phyloP scores from a whole-genome alignment of 192 early-diverging fungal species.

The Jimgerdemannia lactiflua region DNA sequence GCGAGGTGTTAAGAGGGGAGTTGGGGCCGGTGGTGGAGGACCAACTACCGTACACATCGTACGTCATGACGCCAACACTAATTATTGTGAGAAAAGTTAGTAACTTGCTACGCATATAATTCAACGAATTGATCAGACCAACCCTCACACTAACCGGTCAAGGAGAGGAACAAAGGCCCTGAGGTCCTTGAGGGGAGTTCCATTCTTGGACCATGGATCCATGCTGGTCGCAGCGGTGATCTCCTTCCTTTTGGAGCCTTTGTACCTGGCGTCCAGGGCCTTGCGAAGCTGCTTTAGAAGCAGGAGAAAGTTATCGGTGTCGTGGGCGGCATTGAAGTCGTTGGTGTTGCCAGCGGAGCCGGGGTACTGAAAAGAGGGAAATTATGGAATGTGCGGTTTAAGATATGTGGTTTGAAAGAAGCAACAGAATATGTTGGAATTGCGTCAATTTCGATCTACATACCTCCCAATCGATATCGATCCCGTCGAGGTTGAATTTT shows the following conservation, averaged over 20 bases:
- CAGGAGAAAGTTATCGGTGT: constrained; percentile 50
- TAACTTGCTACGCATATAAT: too few species aligned
- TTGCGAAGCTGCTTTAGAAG: constrained; percentile 55
- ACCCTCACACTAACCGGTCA: constrained; percentile 32
- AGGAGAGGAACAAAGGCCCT: constrained; percentile 47
- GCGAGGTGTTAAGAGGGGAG: constrained; percentile 41
- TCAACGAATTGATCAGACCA: too few species aligned
- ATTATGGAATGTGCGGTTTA: not conserved
- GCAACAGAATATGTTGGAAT: too few species aligned
- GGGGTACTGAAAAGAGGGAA: constrained; percentile 12
- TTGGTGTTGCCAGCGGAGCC: constrained; percentile 53
- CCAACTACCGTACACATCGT: constrained; percentile 66
- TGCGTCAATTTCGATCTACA: constrained; percentile 6
- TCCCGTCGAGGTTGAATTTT: constrained; percentile 56
- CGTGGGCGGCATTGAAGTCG: constrained; percentile 36
- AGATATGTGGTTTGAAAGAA: too few species aligned
- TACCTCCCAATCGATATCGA: constrained; percentile 68
- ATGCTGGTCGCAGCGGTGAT: constrained; percentile 62
- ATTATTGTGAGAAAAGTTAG: constrained; percentile 28
- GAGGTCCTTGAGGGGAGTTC: constrained; percentile 43
- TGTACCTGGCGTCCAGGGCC: constrained; percentile 40
- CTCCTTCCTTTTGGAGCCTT: constrained; percentile 36
- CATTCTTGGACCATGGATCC: constrained; percentile 49
- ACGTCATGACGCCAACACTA: constrained; percentile 63
- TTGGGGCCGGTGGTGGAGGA: constrained; percentile 57